Evolutionary conservation across 1,284 basidiomycete genomes (phyloP), one percentile per base, ranked within the genome.

Genomic region (Malassezia pachydermatis): DNA sequence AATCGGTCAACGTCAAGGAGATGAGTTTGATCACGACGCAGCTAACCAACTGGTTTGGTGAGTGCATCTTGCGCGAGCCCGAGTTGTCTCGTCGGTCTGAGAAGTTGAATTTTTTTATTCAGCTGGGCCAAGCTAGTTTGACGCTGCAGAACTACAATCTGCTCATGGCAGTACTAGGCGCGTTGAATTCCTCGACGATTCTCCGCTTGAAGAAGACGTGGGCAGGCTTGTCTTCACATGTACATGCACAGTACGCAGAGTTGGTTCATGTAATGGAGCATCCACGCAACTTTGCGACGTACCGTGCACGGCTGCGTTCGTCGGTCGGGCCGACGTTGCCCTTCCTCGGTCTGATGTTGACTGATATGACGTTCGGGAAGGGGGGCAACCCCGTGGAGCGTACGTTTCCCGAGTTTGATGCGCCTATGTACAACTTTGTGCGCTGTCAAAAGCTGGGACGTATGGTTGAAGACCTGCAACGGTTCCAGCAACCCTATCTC

Each of bases 331-430:
- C 68, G 1, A 65, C 65, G 17, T 41, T 71, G 14, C 68, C 68
- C 5, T 71, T 70, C 54, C 48, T 68, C n/a, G 86, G 86, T 36
- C 75, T 89, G 19, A 88, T 88, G 72, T 75, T 89, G 54, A 89
- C 88, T 4, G 88, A 92, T 73, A 79, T 95, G 54, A 96, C 89
- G 1, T 98, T 96, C 74, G 90, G 88, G 62, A 81, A 85, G 44
- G 92, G 94, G 66, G 92, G 92, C 30, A 96, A 96, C 72, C 83
- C 88, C 7, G 83, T 84, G 7, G 78, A 82, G 61, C 79, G 92
- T 56, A 78, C 82, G n/a, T 56, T 53, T 17, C 81, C 82, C 46
- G 77, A 83, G 2, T 48, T 49, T 11, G 85, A 87, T 10, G 81
- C 82, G 47, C 76, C 83, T 2, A 74, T 98, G 40, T 78, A 96